A percentile compares a stretch with the other conserved stretches of the same genome.
Conservation (phyloP, 2,329 filamentous ascomycete genomes). For the Chrysoporthe austroafricana region DNA sequence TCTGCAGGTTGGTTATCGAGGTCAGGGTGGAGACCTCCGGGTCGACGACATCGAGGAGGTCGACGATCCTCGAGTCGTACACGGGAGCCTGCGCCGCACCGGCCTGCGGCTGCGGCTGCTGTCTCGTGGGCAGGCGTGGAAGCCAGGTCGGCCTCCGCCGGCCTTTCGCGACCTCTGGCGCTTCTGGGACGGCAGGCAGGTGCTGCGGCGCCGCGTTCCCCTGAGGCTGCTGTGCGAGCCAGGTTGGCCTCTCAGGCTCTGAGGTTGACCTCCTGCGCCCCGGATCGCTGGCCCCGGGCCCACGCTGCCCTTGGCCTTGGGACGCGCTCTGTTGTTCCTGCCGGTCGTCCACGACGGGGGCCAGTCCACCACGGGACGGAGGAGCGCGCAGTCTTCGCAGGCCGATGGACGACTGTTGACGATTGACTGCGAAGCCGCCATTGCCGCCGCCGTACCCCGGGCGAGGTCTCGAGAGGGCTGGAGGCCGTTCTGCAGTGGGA, state of each 20-base stretch:
- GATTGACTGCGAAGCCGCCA: not conserved
- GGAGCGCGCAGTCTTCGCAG: conserved; percentile 21
- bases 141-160: conserved; percentile 18
- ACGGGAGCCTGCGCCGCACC: conserved; percentile 16
- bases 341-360: conserved; percentile 8
- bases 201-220: conserved; percentile 1
- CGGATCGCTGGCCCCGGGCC: not conserved
- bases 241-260: conserved; percentile 32
- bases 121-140: conserved; percentile 8
- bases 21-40: conserved; percentile 83
- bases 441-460: not conserved
- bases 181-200: conserved; percentile 26
- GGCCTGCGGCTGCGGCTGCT: conserved; percentile 16
- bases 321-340: conserved; percentile 1
- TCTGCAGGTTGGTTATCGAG: conserved; percentile 86
- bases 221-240: conserved; percentile 25
- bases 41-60: conserved; percentile 52
- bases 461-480: conserved; percentile 1
- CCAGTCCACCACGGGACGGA: not conserved
- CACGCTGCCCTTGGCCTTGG: not conserved
- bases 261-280: conserved; percentile 34
- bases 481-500: conserved; percentile 19
- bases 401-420: conserved; percentile 29
- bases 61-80: conserved; percentile 37
- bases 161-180: not conserved